A percentile compares a stretch with the other conserved stretches of the same genome.
phyloP scores from a whole-genome alignment of 192 early-diverging fungal genomes.

The Phycomyces nitens region DNA sequence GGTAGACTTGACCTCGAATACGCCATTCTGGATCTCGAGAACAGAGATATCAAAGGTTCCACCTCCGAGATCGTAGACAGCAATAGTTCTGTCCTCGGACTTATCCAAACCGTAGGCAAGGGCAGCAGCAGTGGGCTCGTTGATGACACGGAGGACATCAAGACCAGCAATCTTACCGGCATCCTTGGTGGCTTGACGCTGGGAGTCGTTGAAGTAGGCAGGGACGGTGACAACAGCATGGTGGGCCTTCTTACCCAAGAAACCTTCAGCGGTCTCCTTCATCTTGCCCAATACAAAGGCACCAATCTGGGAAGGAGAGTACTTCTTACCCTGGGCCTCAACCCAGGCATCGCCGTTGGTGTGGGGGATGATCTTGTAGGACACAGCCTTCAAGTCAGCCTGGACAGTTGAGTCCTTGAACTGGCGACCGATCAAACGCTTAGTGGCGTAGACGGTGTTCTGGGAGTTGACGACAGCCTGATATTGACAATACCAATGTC shows the following conservation, averaged over 20 bases:
- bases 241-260: constrained; percentile 76
- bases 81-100: constrained; percentile 67
- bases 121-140: constrained; percentile 85
- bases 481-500: constrained; percentile 8
- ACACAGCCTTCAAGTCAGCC: constrained; percentile 83
- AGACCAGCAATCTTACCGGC: constrained; percentile 79
- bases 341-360: constrained; percentile 98
- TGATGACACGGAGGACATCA: constrained; percentile 80
- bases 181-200: constrained; percentile 86
- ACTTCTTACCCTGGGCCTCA: constrained; percentile 89
- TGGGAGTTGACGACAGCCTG: constrained; percentile 96
- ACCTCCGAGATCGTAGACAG: constrained; percentile 90
- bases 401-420: constrained; percentile 88
- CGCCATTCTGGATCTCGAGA: constrained; percentile 83
- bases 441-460: constrained; percentile 96
- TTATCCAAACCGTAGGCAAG: constrained; percentile 78
- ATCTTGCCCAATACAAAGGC: constrained; percentile 98
- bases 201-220: constrained; percentile 89
- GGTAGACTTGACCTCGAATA: constrained; percentile 91
- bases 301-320: constrained; percentile 94
- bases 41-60: constrained; percentile 93
- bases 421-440: constrained; percentile 94
- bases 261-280: constrained; percentile 93
- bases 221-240: constrained; percentile 91
- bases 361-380: constrained; percentile 95